Evolutionary conservation across 106 monocot species (phyloP).

Genomic region (Allium cepa): DNA sequence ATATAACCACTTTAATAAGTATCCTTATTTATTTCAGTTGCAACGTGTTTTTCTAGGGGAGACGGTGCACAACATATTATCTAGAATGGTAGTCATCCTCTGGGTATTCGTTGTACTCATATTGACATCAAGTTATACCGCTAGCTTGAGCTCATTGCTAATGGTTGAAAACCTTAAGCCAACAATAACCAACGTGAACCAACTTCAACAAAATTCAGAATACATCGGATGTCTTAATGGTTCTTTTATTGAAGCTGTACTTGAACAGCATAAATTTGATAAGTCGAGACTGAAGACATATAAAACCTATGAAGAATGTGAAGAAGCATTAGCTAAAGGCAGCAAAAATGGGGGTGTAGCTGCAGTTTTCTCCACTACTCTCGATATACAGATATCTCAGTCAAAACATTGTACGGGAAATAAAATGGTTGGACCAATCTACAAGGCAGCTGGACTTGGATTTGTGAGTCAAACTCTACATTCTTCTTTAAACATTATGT

Average conservation of each 20-base stretch:
- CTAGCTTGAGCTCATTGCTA: conserved; percentile 11
- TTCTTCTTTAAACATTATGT: too few relatives aligned
- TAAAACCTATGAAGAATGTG: conserved; percentile 1
- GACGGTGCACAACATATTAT: conserved; percentile 4
- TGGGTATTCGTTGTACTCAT: conserved; percentile 13
- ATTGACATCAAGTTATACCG: conserved; percentile 13
- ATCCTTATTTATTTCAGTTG: too few relatives aligned
- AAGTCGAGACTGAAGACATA: not conserved
- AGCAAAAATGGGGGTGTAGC: conserved; percentile 15
- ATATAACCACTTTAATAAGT: too few relatives aligned
- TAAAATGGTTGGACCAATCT: conserved; percentile 24
- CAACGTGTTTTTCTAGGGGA: not conserved
- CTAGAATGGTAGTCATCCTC: conserved; percentile 2
- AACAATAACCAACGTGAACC: conserved; percentile 13
- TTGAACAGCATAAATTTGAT: conserved; percentile 6
- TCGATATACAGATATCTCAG: conserved; percentile 13
- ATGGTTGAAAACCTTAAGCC: conserved; percentile 22
- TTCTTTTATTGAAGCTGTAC: conserved; percentile 11
- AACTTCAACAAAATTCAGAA: conserved; percentile 17
- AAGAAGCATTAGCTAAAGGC: conserved; percentile 11
- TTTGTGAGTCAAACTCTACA: conserved; percentile 8
- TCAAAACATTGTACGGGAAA: conserved; percentile 2
- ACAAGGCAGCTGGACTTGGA: conserved; percentile 20
- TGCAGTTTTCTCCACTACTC: conserved; percentile 14
- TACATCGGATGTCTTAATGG: conserved; percentile 18